A percentile compares a stretch with the other conserved stretches of the same genome.
Evolutionary conservation across 1,139 yeast species (phyloP).

Genomic region (Zygosaccharomyces sapae): DNA sequence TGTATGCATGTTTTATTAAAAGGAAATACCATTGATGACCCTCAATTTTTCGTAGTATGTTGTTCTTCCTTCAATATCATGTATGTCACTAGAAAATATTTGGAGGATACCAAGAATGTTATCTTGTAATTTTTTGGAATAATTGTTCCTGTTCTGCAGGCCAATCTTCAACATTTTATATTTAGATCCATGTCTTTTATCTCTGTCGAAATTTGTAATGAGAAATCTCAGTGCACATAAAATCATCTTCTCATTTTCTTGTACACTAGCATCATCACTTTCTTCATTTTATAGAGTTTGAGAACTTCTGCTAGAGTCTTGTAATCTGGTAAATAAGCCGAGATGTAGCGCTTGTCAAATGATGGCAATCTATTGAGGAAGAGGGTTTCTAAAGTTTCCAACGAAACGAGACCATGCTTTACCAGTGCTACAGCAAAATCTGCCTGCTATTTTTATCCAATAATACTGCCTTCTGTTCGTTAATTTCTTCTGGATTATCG

Average conservation of each 20-base stretch:
- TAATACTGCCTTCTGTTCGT: constrained; percentile 23
- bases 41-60: constrained; percentile 69
- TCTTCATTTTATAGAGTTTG: constrained; percentile 31
- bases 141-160: constrained; percentile 24
- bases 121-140: constrained; percentile 44
- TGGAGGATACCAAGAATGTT: constrained; percentile 76
- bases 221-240: constrained; percentile 32
- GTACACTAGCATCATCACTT: constrained; percentile 12
- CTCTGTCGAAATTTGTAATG: constrained; percentile 31
- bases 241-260: constrained; percentile 31
- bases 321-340: constrained; percentile 33
- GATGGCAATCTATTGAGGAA: constrained; percentile 32
- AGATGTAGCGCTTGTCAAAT: constrained; percentile 28
- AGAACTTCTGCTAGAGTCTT: constrained; percentile 34
- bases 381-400: constrained; percentile 31
- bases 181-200: constrained; percentile 28
- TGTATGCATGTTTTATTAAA: constrained; percentile 57
- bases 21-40: constrained; percentile 70
- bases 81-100: constrained; percentile 71
- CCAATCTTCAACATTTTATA: constrained; percentile 31
- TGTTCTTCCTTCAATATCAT: constrained; percentile 65
- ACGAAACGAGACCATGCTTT: constrained; percentile 32
- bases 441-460: constrained; percentile 33
- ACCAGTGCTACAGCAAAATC: constrained; percentile 36
- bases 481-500: constrained; percentile 18